Base-by-base conservation (phyloP, 257 asterid genomes). In the Nicotiana paniculata region DNA sequence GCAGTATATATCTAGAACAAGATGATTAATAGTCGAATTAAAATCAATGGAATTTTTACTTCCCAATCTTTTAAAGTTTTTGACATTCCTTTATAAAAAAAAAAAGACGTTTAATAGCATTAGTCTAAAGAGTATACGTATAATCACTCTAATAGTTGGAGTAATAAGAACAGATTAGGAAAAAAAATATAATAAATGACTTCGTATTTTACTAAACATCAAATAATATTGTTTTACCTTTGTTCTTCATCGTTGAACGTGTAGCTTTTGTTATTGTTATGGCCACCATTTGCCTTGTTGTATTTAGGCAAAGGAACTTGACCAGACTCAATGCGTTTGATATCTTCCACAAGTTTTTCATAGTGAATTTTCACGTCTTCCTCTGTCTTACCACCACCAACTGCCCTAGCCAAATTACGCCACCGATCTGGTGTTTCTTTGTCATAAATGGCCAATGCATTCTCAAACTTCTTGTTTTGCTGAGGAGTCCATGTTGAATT, bases 291-390 rank as follows among this genome's bases (percentile, higher is more conserved):
- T 13, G 24, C 18, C 18, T 87, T 13, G 1, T 43, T 77, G 77
- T 92, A 89, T 3, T 91, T 82, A 21, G 97, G 97, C 80, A 91
- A 39, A 0, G 93, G 97, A 43, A 89, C 85, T 35, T 75, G 46
- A 26, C 92, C 97, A 2, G 91, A 66, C 81, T 93, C 95, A 6
- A 93, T 93, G 48, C 21, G 85, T 0, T 87, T 33, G 12, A 93
- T 79, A 32, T 90, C 97, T 65, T 90, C 89, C 2, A 86, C 89
- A 10, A 91, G 93, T 87, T 59, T 85, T 51, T 85, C 85, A 66
- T 91, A 93, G 55, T 91, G 97, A 35, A 64, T 4, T 68, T 88
- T 91, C 84, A 93, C 91, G n/a, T 93, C 96, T 57, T 90, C 97
- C 68, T 83, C 92, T 6, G 91, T 86, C 88, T 91, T 93, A 3